Evolutionary conservation across 495 filamentous ascomycete genomes (phyloP), one percentile per base, ranked within the genome.

Genomic region (Hypoxylon intermedium): DNA sequence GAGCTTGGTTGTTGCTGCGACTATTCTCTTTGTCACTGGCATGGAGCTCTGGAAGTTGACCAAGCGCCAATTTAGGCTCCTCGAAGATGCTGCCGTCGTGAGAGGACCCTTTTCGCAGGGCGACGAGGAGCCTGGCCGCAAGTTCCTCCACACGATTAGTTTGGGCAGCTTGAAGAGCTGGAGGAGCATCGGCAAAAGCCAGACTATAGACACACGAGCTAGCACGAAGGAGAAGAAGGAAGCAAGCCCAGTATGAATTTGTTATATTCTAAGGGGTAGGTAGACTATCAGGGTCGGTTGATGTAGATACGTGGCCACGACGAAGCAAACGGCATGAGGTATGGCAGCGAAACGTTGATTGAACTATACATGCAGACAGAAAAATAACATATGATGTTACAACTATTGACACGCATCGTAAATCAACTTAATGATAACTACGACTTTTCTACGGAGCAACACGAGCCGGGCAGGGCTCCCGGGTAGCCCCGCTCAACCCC

Each of bases 11-110:
- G 63, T 86, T 45, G 86, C 78, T 13, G 85, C 85, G 50, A 82
- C 81, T 7, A 65, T 87, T 40, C 60, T 88, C 5, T 90, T 84
- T 50, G 75, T 91, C 9, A 45, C 73, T 0, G 82, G 85, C 36
- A 76, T 89, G 28, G 88, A 91, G 74, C 74, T 76, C 37, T 90
- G 87, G 86, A 90, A 90, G 72, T 80, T 72, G 40, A 61, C 70
- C 28, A 91, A 91, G 76, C 77, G 88, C 34, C 30, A 41, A 21
- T 72, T 74, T 42, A 65, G 73, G 16, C 70, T 79, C n/a, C 67
- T 81, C 12, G 71, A 79, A 48, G 77, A 79, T 33, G 66, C 72
- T 40, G 69, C 71, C 50, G 77, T 78, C 5, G 67, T 73, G 6
- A 53, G 68, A 41, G 77, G 75, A 33, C 45, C 57, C 2, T 78